Evolutionary conservation across 768 basidiomycete genomes (phyloP).

Genomic region (Russula abietina): DNA sequence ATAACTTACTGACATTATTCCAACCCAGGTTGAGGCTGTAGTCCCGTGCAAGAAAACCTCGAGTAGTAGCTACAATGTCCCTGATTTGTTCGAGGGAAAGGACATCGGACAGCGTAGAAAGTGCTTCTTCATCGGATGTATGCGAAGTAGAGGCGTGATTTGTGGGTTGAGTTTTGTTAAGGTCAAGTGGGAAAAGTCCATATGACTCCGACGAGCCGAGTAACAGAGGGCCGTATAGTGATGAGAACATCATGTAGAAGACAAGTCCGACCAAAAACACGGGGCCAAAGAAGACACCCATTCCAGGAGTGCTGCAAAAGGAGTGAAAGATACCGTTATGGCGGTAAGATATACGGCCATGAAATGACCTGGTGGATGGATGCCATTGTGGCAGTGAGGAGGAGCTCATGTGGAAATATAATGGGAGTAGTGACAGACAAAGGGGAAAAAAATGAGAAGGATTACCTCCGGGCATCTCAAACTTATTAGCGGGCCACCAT

Average conservation of each 20-base stretch:
- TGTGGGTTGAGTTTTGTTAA: background rate
- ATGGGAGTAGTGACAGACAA: too few relatives aligned
- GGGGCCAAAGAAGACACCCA: constrained; percentile 3
- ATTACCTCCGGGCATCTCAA: too few relatives aligned
- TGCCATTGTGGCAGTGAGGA: background rate
- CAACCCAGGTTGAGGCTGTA: constrained; percentile 41
- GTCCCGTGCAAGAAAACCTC: constrained; percentile 42
- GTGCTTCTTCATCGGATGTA: background rate
- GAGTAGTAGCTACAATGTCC: constrained; percentile 35
- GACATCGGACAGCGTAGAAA: constrained; percentile 2
- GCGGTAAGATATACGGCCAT: background rate
- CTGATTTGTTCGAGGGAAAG: constrained; percentile 33
- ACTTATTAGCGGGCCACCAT: too few relatives aligned
- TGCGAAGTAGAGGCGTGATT: background rate
- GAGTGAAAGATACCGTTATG: background rate
- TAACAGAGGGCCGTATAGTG: background rate
- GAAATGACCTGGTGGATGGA: background rate
- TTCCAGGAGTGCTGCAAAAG: background rate
- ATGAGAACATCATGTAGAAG: constrained; percentile 2
- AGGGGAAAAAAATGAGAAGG: too few relatives aligned
- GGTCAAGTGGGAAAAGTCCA: too few relatives aligned
- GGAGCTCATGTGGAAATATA: background rate
- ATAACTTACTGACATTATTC: constrained; percentile 43
- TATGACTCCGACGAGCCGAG: background rate
- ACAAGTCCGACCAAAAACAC: constrained; percentile 5